A percentile compares a stretch with the other conserved stretches of the same genome.
These are phyloP conservation scores for Tricholoma hemisulphureum DNA, from an alignment of 768 basidiomycete genomes.

Conservation along the genomic window DNA sequence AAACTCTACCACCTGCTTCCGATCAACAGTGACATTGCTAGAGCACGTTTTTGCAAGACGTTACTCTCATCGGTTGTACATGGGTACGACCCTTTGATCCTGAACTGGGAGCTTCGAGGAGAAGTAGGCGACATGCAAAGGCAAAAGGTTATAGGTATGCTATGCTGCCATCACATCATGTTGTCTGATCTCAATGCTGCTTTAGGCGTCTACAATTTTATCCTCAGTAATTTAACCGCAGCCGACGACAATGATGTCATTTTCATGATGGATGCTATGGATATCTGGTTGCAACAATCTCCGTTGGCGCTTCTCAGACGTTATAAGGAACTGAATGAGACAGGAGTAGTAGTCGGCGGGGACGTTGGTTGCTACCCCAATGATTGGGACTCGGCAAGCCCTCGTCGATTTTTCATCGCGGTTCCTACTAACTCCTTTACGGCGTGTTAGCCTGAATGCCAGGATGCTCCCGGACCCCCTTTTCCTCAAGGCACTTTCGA, in stretches of 20 bases:
- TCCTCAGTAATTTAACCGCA: neutral
- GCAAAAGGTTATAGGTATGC: neutral
- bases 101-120: neutral
- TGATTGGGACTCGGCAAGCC: neutral
- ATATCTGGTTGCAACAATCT: neutral
- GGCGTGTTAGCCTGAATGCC: neutral
- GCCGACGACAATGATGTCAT: neutral
- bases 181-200: neutral
- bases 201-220: neutral
- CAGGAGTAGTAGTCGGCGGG: neutral
- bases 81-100: neutral
- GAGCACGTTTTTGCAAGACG: neutral
- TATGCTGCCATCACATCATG: neutral
- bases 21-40: neutral
- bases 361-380: neutral
- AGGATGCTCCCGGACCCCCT: neutral
- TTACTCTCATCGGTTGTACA: neutral
- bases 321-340: neutral
- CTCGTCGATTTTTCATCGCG: neutral
- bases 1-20: neutral
- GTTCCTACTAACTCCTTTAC: neutral
- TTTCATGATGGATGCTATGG: neutral
- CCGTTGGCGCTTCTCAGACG: neutral
- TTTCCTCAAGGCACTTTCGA: neutral
- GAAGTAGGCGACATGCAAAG: neutral